A percentile compares a stretch with the other conserved stretches of the same genome.
Evolutionary conservation across 257 asterid species (phyloP).

Genomic region (Vinca minor): DNA sequence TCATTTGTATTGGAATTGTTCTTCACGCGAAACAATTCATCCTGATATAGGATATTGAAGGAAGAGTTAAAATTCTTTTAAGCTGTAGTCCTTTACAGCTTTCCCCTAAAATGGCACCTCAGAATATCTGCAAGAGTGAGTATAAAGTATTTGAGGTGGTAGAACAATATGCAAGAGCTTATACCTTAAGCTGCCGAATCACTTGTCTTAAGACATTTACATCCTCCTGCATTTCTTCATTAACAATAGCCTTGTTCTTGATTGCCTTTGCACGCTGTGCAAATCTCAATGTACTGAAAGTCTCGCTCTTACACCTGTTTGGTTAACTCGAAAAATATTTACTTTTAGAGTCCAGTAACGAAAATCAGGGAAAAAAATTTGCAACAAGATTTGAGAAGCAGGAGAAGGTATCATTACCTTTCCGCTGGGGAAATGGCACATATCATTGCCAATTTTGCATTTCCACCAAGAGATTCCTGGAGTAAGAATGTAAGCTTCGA

Average conservation of each 20-base stretch:
- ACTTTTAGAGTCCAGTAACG: neutral
- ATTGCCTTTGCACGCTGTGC: constrained; percentile 99
- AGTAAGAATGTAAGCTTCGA: constrained; percentile 90
- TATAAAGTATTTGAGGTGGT: neutral
- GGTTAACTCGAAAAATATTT: constrained; percentile 13
- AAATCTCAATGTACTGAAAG: constrained; percentile 86
- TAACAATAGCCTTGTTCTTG: constrained; percentile 79
- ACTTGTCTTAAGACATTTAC: constrained; percentile 77
- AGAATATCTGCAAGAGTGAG: neutral
- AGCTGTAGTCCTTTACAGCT: neutral
- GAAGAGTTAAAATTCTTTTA: neutral
- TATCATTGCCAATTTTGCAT: constrained; percentile 94
- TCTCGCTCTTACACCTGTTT: constrained; percentile 86
- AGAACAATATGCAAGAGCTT: constrained; percentile 6
- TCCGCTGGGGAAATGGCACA: constrained; percentile 90
- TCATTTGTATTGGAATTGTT: constrained; percentile 45
- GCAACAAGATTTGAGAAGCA: constrained; percentile 7
- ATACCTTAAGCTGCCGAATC: constrained; percentile 72
- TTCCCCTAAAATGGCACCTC: neutral
- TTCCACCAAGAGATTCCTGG: constrained; percentile 98
- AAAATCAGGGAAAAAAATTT: neutral
- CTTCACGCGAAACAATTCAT: constrained; percentile 74
- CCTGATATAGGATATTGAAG: constrained; percentile 26
- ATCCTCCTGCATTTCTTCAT: constrained; percentile 96
- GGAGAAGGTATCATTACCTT: constrained; percentile 49